A percentile compares a stretch with the other conserved stretches of the same genome.
Conservation (phyloP, 73 alveolate genomes). For the Stentor roeselii region DNA sequence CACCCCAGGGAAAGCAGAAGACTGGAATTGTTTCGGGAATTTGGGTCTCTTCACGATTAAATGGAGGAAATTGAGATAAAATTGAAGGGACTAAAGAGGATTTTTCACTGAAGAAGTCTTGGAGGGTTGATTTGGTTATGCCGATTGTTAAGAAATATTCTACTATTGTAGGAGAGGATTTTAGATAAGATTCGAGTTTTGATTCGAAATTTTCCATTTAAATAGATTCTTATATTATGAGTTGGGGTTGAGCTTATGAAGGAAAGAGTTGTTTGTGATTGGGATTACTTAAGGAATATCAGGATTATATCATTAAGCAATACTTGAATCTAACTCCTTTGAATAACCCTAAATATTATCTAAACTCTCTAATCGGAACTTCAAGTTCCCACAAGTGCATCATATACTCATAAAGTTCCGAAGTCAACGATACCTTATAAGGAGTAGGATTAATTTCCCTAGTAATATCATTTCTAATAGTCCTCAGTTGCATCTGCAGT, state of each 20-base stretch:
- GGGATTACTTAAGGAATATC: too few species aligned
- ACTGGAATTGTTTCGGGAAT: neutral
- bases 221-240: too few species aligned
- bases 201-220: too few species aligned
- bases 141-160: conserved; percentile 1
- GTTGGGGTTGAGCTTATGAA: too few species aligned
- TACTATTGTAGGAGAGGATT: conserved; percentile 13
- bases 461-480: conserved; percentile 7
- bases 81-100: conserved; percentile 2
- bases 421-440: conserved; percentile 15
- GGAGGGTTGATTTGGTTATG: neutral
- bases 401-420: conserved; percentile 27
- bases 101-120: neutral
- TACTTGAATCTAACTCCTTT: too few species aligned
- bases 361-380: conserved; percentile 6
- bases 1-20: conserved; percentile 1
- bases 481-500: neutral
- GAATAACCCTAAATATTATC: conserved; percentile 4
- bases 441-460: conserved; percentile 33
- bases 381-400: conserved; percentile 11
- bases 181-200: too few species aligned
- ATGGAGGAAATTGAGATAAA: conserved; percentile 22
- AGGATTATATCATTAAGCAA: too few species aligned
- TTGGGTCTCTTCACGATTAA: too few species aligned
- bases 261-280: too few species aligned